Evolutionary conservation across 2,329 filamentous ascomycete species (phyloP).

Genomic region (Fusarium goolgardi): DNA sequence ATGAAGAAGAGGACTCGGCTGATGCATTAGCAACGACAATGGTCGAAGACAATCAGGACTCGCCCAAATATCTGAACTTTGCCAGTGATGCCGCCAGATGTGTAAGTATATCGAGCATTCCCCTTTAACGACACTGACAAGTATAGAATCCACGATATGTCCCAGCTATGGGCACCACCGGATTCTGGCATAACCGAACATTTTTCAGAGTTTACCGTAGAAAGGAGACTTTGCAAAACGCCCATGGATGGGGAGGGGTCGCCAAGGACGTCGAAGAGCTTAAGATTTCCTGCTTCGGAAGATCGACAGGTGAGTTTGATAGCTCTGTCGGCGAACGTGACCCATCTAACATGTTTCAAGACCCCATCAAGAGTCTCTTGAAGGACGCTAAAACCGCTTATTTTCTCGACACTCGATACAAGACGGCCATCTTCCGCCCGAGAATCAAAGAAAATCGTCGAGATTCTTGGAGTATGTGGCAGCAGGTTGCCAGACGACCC

Average conservation of each 20-base stretch:
- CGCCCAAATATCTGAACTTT: slow-evolving; percentile 65
- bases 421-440: slow-evolving; percentile 68
- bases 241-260: slow-evolving; percentile 49
- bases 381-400: slow-evolving; percentile 65
- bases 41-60: slow-evolving; percentile 55
- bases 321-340: background rate
- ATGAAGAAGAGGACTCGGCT: slow-evolving; percentile 62
- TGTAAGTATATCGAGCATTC: slow-evolving; percentile 47
- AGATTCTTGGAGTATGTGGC: slow-evolving; percentile 61
- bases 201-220: slow-evolving; percentile 63
- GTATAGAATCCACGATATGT: slow-evolving; percentile 62
- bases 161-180: slow-evolving; percentile 64
- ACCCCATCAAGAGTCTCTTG: slow-evolving; percentile 67
- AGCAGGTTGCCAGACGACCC: slow-evolving; percentile 70
- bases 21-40: slow-evolving; percentile 51
- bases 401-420: slow-evolving; percentile 64
- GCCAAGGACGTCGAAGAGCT: slow-evolving; percentile 66
- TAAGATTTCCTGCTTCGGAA: slow-evolving; percentile 66
- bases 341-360: slow-evolving; percentile 37
- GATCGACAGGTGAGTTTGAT: slow-evolving; percentile 50
- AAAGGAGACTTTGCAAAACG: slow-evolving; percentile 56
- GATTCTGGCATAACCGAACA: slow-evolving; percentile 65
- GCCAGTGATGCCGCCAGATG: slow-evolving; percentile 66
- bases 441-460: slow-evolving; percentile 59
- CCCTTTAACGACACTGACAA: background rate